Base-by-base conservation (phyloP, 208 protist species). In the Sergeia podlipaevii region DNA sequence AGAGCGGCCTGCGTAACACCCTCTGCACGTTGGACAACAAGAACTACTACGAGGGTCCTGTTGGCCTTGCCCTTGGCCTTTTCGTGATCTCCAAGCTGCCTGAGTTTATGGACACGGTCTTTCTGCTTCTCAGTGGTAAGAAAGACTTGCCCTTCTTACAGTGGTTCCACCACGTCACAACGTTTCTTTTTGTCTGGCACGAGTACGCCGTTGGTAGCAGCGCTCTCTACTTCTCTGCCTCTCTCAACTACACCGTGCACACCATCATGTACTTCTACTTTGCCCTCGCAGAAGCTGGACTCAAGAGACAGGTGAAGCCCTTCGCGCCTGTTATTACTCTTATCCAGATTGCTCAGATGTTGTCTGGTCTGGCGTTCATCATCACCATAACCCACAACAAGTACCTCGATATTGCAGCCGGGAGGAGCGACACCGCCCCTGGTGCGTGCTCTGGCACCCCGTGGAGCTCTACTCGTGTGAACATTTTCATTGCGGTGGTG, bases 241-340 rank as follows among this genome's bases (percentile, higher is more conserved):
- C 80, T 4, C 85, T 97, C 77, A 98, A 98, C 66, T 92, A 94
- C 70, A 76, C 67, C 21, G 92, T 97, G n/a, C 96, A 97, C 74
- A 75, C 88, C 6, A 76, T 97, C 70, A 97, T 97, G 93, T 98
- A 98, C 74, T 79, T 81, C 5, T 98, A 97, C 74, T 98, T 97
- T 63, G 73, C 76, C 33, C 39, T 95, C 18, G 75, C 72, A 6
- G 84, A 77, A 23, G 68, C 70, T 13, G 80, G 84, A 32, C 60
- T 76, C 54, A 69, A 74, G 63, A 66, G 70, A 36, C 52, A 89
- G 27, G 63, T 85, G 23, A 69, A 75, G 51, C 76, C 81, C 0
- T 79, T 93, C 43, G 85, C 82, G 11, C 84, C 77, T 48, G 70
- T 91, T 58, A 93, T 96, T 53, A 96, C 89, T 26, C 63, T 68